Evolutionary conservation across 139 green algal species (phyloP), one percentile per base, ranked within the genome.

Genomic region (Limnomonas spitsbergensis): DNA sequence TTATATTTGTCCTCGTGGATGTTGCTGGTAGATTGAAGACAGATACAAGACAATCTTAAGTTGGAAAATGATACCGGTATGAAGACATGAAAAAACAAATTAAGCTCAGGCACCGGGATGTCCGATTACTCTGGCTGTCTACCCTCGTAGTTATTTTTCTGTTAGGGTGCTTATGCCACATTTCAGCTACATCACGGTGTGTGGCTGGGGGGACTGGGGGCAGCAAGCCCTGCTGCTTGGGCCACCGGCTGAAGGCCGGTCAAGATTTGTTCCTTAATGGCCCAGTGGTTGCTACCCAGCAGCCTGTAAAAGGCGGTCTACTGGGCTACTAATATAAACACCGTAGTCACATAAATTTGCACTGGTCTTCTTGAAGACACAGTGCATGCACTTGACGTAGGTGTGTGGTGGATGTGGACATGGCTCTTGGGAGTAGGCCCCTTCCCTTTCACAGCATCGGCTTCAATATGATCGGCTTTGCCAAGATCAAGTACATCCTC

Each of bases 401-500:
- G 37, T 79, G 74, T 53, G 52, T 79, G 36, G 31, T 66, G 53
- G 74, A 79, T 31, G 36, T 20, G 2, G 74, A 71, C 32, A 42
- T 42, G 31, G 2, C 52, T 7, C 35, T 79, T 2, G 53, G 53
- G 36, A 79, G 34, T 52, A 35, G 35, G 1, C 54, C 56, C 3
- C 37, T 80, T 31, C n/a, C 75, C n/a, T 80, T 80, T 54, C 75
- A 80, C 56, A 42, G 54, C 7, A 29, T 38, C 66, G 75, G 75
- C 56, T 80, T 80, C 75, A 75, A 75, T 37, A 54, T 74, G 53
- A 73, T 80, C 20, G 75, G 75, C 29, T 80, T 80, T 74, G 75
- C 37, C 2, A 80, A 80, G 38, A 74, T 80, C 38, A 80, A 80
- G 75, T 74, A 80, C 75, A 80, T 80, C 37, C 61, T 80, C 2